These are phyloP conservation scores for Papilionanthe hybrid DNA, from an alignment of 116 monocot genomes.

Conservation along the genomic window DNA sequence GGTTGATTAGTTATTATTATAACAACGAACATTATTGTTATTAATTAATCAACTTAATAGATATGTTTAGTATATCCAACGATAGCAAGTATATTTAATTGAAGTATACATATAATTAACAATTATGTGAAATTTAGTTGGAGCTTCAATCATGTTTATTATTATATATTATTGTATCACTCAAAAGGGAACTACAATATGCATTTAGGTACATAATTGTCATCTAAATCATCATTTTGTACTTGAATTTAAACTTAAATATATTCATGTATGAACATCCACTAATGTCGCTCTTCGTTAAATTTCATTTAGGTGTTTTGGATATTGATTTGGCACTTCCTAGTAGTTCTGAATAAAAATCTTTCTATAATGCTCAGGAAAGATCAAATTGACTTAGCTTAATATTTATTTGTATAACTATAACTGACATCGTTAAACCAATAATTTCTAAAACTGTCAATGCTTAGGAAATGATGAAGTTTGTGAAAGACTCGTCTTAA, in stretches of 20 bases:
- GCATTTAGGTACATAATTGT: not conserved
- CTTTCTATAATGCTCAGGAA: conserved; percentile 10
- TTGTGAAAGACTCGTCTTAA: not conserved
- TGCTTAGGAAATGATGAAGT: conserved; percentile 7
- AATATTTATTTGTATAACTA: conserved; percentile 15
- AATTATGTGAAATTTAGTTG: conserved; percentile 3
- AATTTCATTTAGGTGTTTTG: conserved; percentile 5
- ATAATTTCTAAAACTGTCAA: not conserved
- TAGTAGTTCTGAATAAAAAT: not conserved
- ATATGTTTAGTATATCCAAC: not conserved
- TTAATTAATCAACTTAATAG: not conserved
- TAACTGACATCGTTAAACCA: conserved; percentile 4
- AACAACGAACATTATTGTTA: too few relatives aligned
- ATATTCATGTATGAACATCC: not conserved
- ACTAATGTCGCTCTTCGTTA: not conserved
- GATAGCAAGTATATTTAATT: conserved; percentile 4
- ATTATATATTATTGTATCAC: not conserved
- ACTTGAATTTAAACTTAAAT: not conserved
- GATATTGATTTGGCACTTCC: conserved; percentile 2
- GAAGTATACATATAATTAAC: not conserved
- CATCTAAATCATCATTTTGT: not conserved
- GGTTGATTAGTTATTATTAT: too few relatives aligned
- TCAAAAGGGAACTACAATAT: conserved; percentile 6
- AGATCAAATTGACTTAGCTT: conserved; percentile 15
- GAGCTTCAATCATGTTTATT: not conserved